These are phyloP conservation scores for Populus tomentosa DNA, from an alignment of 441 rosid species.

Conservation along the genomic window DNA sequence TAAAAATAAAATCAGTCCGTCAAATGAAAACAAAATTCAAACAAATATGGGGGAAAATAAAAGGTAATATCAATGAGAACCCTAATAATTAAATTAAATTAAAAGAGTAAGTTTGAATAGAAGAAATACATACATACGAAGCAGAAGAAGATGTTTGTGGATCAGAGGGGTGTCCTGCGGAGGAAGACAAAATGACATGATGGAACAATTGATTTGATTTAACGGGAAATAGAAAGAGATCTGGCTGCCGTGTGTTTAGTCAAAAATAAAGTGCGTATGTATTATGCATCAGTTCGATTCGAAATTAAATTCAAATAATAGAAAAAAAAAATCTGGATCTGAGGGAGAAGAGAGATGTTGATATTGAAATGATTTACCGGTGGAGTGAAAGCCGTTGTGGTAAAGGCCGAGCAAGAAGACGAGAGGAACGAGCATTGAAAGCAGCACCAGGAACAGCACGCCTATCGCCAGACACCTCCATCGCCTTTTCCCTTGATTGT, in stretches of 20 bases:
- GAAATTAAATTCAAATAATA: background rate
- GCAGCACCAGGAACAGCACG: constrained; percentile 74
- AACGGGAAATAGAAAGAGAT: constrained; percentile 2
- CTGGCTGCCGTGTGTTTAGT: background rate
- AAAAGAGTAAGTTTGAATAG: background rate
- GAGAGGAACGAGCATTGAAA: constrained; percentile 96
- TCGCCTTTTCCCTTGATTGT: constrained; percentile 49
- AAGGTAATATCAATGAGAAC: background rate
- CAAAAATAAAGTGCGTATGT: background rate
- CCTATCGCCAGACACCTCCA: constrained; percentile 71
- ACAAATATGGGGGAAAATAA: background rate
- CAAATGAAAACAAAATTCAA: background rate
- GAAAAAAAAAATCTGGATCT: constrained; percentile 5
- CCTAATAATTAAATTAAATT: background rate
- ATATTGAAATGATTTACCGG: constrained; percentile 22
- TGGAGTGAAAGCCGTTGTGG: constrained; percentile 66
- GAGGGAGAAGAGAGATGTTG: background rate
- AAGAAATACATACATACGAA: background rate
- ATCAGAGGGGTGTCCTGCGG: constrained; percentile 48
- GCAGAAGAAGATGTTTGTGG: constrained; percentile 27
- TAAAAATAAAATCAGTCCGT: constrained; percentile 1
- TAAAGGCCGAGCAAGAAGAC: constrained; percentile 86
- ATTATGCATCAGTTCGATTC: background rate
- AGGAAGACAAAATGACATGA: constrained; percentile 11
- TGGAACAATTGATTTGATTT: background rate